These are phyloP conservation scores for Nakaseomyces glabratus DNA, from an alignment of 1,139 yeast species.

Conservation along the genomic window DNA sequence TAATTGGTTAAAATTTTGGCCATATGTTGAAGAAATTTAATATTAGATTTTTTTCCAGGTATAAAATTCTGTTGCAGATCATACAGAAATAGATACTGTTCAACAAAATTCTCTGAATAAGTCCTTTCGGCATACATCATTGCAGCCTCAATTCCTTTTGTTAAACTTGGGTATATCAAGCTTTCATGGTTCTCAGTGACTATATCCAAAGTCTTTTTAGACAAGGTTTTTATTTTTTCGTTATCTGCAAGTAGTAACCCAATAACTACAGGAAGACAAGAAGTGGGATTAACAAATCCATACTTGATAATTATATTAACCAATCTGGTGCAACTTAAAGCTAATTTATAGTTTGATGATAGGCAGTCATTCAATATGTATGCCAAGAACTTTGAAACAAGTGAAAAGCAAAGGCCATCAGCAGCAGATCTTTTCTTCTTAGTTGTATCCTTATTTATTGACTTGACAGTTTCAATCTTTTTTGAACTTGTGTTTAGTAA, in stretches of 20 bases:
- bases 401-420: slow-evolving; percentile 66
- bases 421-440: slow-evolving; percentile 11
- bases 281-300: slow-evolving; percentile 69
- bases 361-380: slow-evolving; percentile 43
- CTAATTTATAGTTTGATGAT: slow-evolving; percentile 37
- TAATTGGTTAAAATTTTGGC: slow-evolving; percentile 14
- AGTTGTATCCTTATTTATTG: too few relatives aligned
- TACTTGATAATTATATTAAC: slow-evolving; percentile 46
- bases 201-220: slow-evolving; percentile 44
- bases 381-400: slow-evolving; percentile 54
- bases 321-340: slow-evolving; percentile 45
- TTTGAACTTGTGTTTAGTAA: slow-evolving; percentile 27
- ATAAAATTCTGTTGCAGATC: slow-evolving; percentile 15
- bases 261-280: slow-evolving; percentile 57
- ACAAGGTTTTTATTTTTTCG: slow-evolving; percentile 38
- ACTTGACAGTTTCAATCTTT: background rate
- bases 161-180: slow-evolving; percentile 54
- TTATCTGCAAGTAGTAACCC: slow-evolving; percentile 55
- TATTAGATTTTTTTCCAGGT: slow-evolving; percentile 14
- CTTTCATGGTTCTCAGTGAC: slow-evolving; percentile 62
- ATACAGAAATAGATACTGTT: slow-evolving; percentile 15
- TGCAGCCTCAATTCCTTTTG: slow-evolving; percentile 55
- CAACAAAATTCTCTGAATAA: slow-evolving; percentile 19
- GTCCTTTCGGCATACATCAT: slow-evolving; percentile 35
- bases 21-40: slow-evolving; percentile 16